A percentile compares a stretch with the other conserved stretches of the same genome.
Evolutionary conservation across 2,329 filamentous ascomycete species (phyloP).

Genomic region (Aplosporella prunicola): DNA sequence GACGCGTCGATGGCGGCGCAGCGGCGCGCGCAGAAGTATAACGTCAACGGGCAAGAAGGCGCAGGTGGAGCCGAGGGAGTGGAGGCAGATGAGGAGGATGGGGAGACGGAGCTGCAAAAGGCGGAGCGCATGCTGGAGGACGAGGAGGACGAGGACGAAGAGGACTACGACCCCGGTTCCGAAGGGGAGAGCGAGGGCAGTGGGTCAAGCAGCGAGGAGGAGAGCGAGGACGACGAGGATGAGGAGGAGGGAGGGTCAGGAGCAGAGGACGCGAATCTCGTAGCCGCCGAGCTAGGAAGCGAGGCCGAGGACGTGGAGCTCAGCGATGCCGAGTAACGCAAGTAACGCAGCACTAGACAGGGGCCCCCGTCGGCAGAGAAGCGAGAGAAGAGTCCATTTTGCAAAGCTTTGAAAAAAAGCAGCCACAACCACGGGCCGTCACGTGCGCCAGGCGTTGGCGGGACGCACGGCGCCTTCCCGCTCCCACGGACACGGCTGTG

Average conservation of each 20-base stretch:
- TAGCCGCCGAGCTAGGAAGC: slow-evolving; percentile 10
- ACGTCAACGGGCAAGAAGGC: slow-evolving; percentile 34
- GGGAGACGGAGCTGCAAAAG: slow-evolving; percentile 30
- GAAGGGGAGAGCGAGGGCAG: slow-evolving; percentile 33
- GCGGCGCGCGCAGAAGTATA: slow-evolving; percentile 50
- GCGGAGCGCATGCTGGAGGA: slow-evolving; percentile 27
- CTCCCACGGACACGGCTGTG: no score
- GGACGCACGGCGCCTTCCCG: no score
- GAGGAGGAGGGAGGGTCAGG: slow-evolving; percentile 20
- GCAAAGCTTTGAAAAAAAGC: no score
- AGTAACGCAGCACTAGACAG: neutral
- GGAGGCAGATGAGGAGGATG: slow-evolving; percentile 21
- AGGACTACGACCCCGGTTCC: slow-evolving; percentile 33
- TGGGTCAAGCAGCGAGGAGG: slow-evolving; percentile 27
- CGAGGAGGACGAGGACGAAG: slow-evolving; percentile 30
- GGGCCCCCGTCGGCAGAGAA: no score
- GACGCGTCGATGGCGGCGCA: slow-evolving; percentile 54
- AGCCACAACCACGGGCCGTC: no score
- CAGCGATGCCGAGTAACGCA: slow-evolving; percentile 2
- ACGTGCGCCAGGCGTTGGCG: no score
- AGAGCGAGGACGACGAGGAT: slow-evolving; percentile 16
- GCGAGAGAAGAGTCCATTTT: no score
- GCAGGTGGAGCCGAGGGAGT: slow-evolving; percentile 13
- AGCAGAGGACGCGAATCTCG: slow-evolving; percentile 20
- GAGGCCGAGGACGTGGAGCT: slow-evolving; percentile 11